Evolutionary conservation across 129 eudicot species (phyloP).

Genomic region (Helianthus annuus): HanXRQr2.0-SUNRISE NC_035433.2:136262125-136262624

Average conservation of each 20-base stretch:
- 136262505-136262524: background rate
- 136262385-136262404: background rate
- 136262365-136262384: background rate
- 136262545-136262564: background rate
- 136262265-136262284: constrained; percentile 27
- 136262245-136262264: constrained; percentile 3
- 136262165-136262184: constrained; percentile 24
- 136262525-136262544: too few relatives aligned
- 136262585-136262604: background rate
- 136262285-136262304: constrained; percentile 10
- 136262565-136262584: background rate
- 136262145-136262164: background rate
- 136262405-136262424: background rate
- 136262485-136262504: background rate
- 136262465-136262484: constrained; percentile 2
- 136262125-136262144: constrained; percentile 21
- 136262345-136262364: background rate
- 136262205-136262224: background rate
- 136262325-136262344: constrained; percentile 13
- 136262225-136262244: background rate
- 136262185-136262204: background rate
- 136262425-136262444: too few relatives aligned
- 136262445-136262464: background rate
- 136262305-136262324: constrained; percentile 11
- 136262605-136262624: background rate